Base-by-base conservation (phyloP, 441 rosid species). In the Aquilaria agallochum region DNA sequence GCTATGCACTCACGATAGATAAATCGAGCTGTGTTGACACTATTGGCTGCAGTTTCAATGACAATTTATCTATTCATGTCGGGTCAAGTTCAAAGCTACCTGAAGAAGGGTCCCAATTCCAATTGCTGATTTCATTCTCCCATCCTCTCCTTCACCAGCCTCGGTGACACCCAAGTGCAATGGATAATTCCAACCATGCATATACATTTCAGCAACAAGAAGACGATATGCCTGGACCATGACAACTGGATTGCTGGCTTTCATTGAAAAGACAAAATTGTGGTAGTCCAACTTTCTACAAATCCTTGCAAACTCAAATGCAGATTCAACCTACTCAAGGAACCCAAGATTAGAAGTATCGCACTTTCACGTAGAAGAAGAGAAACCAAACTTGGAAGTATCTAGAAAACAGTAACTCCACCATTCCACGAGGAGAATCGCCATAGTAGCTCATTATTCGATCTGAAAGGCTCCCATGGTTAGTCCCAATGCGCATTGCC, bases 101-200 rank as follows among this genome's bases (percentile, higher is more conserved):
- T 86, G 89, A 72, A 89, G 97, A 76, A 91, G 97, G 42, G 99
- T 91, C 49, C 99, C 99, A 33, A 91, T 90, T 46, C 97, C 97
- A 71, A 94, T 94, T 11, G 99, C 97, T 73, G 99, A 94, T 74
- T 94, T 94, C 96, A 94, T 94, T 68, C 99, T 80, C 12, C 99
- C 99, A 79, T 94, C 99, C 76, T 91, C 97, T 46, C 99, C 99
- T 84, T 94, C 99, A 77, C 99, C 99, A 66, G 97, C 99, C 82
- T 94, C 97, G 64, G 99, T 94, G 60, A 94, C 99, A 34, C 99
- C 99, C 79, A 91, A 82, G 69, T 94, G 99, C 59, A 94, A 68
- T 51, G 96, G 99, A 77, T 94, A 94, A 73, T 91, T 96, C 99
- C 97, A 94, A 44, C 97, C 99, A 14, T 85, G 89, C 66, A 83